Percentiles rank a stretch among this genome's conserved stretches.
These are phyloP conservation scores for Mycena indigotica DNA, from an alignment of 768 basidiomycete species.

Conservation along the genomic window DNA sequence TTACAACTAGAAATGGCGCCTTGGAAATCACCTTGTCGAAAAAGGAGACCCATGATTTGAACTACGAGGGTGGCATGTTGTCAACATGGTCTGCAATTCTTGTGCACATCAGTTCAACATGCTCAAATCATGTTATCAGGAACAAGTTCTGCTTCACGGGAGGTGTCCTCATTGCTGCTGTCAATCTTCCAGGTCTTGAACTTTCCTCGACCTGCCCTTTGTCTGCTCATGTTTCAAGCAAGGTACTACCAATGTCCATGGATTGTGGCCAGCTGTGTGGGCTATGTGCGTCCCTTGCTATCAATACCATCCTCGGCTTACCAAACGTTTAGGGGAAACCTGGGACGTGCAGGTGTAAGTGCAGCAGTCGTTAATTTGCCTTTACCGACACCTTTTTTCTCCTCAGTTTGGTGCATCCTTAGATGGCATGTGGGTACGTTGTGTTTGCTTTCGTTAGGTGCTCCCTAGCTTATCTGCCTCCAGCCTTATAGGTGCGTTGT, in stretches of 20 bases:
- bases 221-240: slow-evolving; percentile 55
- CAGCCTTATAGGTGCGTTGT: background rate
- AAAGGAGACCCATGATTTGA: slow-evolving; percentile 67
- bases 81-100: slow-evolving; percentile 35
- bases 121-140: no score
- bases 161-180: slow-evolving; percentile 70
- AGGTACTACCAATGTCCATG: slow-evolving; percentile 62
- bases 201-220: background rate
- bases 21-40: slow-evolving; percentile 74
- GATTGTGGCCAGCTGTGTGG: slow-evolving; percentile 76
- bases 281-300: slow-evolving; percentile 82
- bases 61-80: slow-evolving; percentile 74
- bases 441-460: background rate
- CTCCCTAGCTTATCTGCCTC: background rate
- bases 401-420: slow-evolving; percentile 83
- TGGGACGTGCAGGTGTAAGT: slow-evolving; percentile 1
- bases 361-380: background rate
- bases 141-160: slow-evolving; percentile 97
- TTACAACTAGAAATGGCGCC: slow-evolving; percentile 72
- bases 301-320: slow-evolving; percentile 44
- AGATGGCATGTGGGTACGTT: slow-evolving; percentile 67
- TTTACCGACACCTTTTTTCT: no score
- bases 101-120: background rate
- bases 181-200: slow-evolving; percentile 67
- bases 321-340: slow-evolving; percentile 23